These are phyloP conservation scores for Malania oleifera DNA, from an alignment of 164 flowering plant genomes.

Conservation along the genomic window DNA sequence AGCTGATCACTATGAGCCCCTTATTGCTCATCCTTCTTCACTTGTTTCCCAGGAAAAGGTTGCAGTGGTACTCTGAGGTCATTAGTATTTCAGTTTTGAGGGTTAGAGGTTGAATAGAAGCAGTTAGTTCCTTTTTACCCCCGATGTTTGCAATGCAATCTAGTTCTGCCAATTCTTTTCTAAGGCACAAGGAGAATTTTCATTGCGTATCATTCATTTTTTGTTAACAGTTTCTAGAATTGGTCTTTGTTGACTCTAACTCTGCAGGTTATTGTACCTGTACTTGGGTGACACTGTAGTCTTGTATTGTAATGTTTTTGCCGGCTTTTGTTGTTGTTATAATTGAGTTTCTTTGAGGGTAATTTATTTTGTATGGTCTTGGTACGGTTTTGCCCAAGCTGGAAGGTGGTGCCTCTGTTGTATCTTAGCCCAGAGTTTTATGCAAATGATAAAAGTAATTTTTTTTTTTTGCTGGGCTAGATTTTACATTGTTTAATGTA, in stretches of 20 bases:
- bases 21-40: slow-evolving; percentile 62
- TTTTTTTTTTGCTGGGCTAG: too few species aligned
- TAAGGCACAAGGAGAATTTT: slow-evolving; percentile 23
- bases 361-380: slow-evolving; percentile 11
- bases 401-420: slow-evolving; percentile 18
- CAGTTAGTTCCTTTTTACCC: slow-evolving; percentile 11
- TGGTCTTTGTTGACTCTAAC: slow-evolving; percentile 19
- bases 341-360: slow-evolving; percentile 14
- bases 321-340: slow-evolving; percentile 18
- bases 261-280: slow-evolving; percentile 23
- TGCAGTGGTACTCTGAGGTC: slow-evolving; percentile 61
- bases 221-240: slow-evolving; percentile 16
- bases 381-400: slow-evolving; percentile 14
- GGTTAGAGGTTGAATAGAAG: slow-evolving; percentile 27
- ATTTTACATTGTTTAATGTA: too few species aligned
- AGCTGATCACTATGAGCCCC: slow-evolving; percentile 94
- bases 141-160: slow-evolving; percentile 17
- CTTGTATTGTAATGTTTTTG: slow-evolving; percentile 14
- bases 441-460: slow-evolving; percentile 16
- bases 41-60: slow-evolving; percentile 65
- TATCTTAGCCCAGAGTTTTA: slow-evolving; percentile 10
- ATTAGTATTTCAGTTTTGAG: slow-evolving; percentile 37
- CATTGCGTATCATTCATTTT: slow-evolving; percentile 21
- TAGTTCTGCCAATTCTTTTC: slow-evolving; percentile 26
- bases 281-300: slow-evolving; percentile 22